phyloP scores from a whole-genome alignment of 2,329 filamentous ascomycete species.

The Paraconiothyrium brasiliense region DNA sequence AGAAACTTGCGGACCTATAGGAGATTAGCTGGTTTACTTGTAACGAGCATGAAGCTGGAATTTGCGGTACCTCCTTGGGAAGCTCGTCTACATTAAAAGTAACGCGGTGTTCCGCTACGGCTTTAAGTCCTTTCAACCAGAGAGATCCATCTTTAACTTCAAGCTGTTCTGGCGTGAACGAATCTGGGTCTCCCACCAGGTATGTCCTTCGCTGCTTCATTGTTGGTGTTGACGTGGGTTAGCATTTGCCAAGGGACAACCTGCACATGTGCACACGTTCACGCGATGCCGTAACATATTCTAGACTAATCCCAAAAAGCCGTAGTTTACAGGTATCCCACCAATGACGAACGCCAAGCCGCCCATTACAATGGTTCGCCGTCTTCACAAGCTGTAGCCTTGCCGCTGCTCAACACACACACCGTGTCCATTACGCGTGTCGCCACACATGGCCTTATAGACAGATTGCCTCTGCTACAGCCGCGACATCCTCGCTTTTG shows the following conservation, averaged over 20 bases:
- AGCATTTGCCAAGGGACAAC: background rate
- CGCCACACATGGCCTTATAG: slow-evolving; percentile 28
- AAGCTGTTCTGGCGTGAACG: slow-evolving; percentile 71
- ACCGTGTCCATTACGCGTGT: slow-evolving; percentile 25
- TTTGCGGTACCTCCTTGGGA: slow-evolving; percentile 65
- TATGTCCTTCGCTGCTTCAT: slow-evolving; percentile 83
- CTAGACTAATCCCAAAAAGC: slow-evolving; percentile 5
- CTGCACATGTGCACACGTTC: slow-evolving; percentile 5
- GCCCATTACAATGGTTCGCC: slow-evolving; percentile 20
- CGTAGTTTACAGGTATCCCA: slow-evolving; percentile 5
- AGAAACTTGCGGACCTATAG: slow-evolving; percentile 69
- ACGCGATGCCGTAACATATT: slow-evolving; percentile 11
- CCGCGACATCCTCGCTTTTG: background rate
- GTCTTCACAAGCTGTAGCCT: slow-evolving; percentile 1
- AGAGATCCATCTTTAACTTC: slow-evolving; percentile 64
- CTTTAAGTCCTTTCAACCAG: slow-evolving; percentile 68
- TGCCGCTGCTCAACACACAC: slow-evolving; percentile 4
- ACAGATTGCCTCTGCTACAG: background rate
- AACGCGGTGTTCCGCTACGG: slow-evolving; percentile 80
- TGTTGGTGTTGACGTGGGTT: slow-evolving; percentile 16
- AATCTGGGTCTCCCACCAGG: slow-evolving; percentile 71
- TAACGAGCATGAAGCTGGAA: background rate
- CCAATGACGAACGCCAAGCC: slow-evolving; percentile 31
- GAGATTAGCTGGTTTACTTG: slow-evolving; percentile 19
- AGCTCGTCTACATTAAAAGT: slow-evolving; percentile 80